Evolutionary conservation across 2,329 filamentous ascomycete species (phyloP), one percentile per base, ranked within the genome.

Genomic region (Aspergillus tubingensis): DNA sequence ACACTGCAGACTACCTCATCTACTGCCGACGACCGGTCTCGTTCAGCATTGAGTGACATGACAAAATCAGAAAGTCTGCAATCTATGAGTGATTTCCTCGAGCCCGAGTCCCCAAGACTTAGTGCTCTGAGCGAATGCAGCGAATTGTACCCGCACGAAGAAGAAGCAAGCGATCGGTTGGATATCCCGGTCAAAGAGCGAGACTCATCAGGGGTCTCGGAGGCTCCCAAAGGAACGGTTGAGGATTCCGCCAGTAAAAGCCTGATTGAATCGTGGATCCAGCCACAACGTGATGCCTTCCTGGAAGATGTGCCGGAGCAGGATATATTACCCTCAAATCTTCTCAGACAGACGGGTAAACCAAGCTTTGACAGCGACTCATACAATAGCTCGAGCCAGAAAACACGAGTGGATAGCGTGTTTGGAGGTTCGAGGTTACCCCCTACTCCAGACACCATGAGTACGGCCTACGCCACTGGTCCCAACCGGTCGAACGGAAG

Each of bases 71-170:
- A 75, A 38, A 78, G 76, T 54, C 66, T 72, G 39, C 67, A 76
- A 44, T 77, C 76, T 0, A 72, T 73, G 62, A 70, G 66, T 38
- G 72, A 76, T n/a, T 66, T 62, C 1, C 55, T 65, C 5, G 74
- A 77, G n/a, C 70, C 72, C 0, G 71, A 68, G 32, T 80, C 77
- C 7, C 78, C 78, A 2, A 70, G 78, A 52, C 67, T 80, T 8
- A 80, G 78, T 59, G 72, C 77, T 19, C 68, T 80, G 1, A 80
- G 78, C 52, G 78, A 80, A 65, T 79, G 78, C 64, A 80, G 77
- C 56, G 77, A 80, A 60, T 65, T 79, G 15, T 70, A 72, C 43
- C 69, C 73, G 1, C 67, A 71, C 11, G 74, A 73, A n/a, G 67
- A 67, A 15, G 64, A 61, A 7, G 59, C 54, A 38, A 64, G 56